phyloP scores from a whole-genome alignment of 2,329 filamentous ascomycete species.

The Hortaea werneckii region DNA sequence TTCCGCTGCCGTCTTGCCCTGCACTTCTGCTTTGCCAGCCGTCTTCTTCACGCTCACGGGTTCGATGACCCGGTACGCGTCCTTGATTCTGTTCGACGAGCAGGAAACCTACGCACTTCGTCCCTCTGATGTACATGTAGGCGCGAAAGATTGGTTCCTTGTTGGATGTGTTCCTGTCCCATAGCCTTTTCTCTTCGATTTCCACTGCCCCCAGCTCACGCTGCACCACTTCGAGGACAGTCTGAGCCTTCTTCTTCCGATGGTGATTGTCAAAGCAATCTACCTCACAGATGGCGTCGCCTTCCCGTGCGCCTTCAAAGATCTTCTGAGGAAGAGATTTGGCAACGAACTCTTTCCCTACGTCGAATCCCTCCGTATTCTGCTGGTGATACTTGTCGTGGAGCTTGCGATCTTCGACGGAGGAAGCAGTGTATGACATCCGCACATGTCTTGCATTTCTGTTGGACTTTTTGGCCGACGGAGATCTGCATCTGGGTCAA shows the following conservation, averaged over 20 bases:
- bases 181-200: slow-evolving; percentile 48
- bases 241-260: slow-evolving; percentile 45
- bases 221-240: slow-evolving; percentile 50
- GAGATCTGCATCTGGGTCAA: slow-evolving; percentile 53
- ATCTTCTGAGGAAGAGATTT: slow-evolving; percentile 14
- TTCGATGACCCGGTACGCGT: slow-evolving; percentile 42
- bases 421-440: slow-evolving; percentile 57
- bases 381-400: slow-evolving; percentile 56
- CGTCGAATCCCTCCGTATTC: slow-evolving; percentile 50
- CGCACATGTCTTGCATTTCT: slow-evolving; percentile 51
- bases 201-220: slow-evolving; percentile 51
- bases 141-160: slow-evolving; percentile 44
- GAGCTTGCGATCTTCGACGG: slow-evolving; percentile 49
- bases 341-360: slow-evolving; percentile 48
- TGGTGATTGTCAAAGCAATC: slow-evolving; percentile 43
- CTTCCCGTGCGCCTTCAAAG: slow-evolving; percentile 15
- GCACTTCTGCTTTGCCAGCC: neutral
- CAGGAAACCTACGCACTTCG: slow-evolving; percentile 53
- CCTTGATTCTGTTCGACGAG: slow-evolving; percentile 51
- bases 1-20: slow-evolving; percentile 7
- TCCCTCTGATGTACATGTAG: slow-evolving; percentile 51
- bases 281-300: slow-evolving; percentile 47
- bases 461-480: slow-evolving; percentile 45
- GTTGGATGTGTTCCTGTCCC: slow-evolving; percentile 37
- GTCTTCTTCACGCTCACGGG: slow-evolving; percentile 4